Conservation (phyloP, 2,329 filamentous ascomycete species). For the Neoscytalidium dimidiatum region DNA sequence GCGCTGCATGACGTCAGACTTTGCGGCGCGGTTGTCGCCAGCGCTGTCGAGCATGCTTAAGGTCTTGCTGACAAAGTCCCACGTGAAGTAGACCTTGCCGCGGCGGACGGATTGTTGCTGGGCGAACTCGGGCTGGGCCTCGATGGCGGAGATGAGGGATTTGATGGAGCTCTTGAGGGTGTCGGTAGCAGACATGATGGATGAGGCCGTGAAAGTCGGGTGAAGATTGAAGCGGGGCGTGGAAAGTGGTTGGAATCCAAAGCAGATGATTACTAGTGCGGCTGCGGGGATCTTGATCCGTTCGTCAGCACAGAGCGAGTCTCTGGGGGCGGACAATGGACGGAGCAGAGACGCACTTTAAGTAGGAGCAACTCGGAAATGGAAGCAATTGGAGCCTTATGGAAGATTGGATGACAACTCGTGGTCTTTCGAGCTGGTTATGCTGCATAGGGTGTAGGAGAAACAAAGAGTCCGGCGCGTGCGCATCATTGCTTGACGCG, state of each 20-base stretch:
- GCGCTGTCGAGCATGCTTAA: constrained; percentile 3
- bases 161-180: not conserved
- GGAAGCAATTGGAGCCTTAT: not conserved
- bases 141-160: constrained; percentile 4
- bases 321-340: not conserved
- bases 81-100: constrained; percentile 16
- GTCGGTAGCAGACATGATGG: not conserved
- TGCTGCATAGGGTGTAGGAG: not conserved
- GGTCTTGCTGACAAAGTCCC: constrained; percentile 14
- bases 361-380: not conserved
- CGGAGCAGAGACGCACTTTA: not conserved
- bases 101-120: not conserved
- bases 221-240: not conserved
- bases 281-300: too few species aligned
- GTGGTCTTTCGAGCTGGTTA: not conserved
- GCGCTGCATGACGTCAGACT: constrained; percentile 17
- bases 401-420: not conserved
- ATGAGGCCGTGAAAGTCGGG: not conserved
- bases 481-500: not conserved
- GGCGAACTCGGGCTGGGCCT: not conserved
- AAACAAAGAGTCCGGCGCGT: not conserved
- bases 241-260: not conserved
- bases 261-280: too few species aligned
- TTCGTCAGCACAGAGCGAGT: not conserved
- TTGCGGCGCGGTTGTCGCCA: not conserved